phyloP scores from a whole-genome alignment of 106 monocot species.

The Allium cepa region DNA sequence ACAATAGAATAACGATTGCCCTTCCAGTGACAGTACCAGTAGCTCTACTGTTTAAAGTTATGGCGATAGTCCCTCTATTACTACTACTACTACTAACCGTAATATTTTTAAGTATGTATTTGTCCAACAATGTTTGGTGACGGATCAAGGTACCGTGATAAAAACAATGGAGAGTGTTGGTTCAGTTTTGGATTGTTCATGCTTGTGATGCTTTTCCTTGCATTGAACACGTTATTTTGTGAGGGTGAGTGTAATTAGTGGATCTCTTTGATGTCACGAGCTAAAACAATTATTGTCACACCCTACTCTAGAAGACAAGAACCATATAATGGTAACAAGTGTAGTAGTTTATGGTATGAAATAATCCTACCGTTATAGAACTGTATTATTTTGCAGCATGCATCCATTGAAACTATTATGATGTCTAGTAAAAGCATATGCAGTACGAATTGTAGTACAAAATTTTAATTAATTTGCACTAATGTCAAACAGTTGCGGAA shows the following conservation, averaged over 20 bases:
- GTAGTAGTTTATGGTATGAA: no score
- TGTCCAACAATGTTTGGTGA: background rate
- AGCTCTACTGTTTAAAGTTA: background rate
- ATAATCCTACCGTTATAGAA: no score
- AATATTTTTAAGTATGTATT: background rate
- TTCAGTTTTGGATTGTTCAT: conserved; percentile 4
- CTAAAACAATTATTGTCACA: background rate
- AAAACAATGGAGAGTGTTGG: background rate
- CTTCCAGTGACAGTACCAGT: background rate
- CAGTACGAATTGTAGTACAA: no score
- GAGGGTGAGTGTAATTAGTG: conserved; percentile 6
- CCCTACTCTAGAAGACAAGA: no score
- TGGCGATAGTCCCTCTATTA: background rate
- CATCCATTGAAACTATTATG: no score
- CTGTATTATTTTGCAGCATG: no score
- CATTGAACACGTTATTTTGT: conserved; percentile 1
- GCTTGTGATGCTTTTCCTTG: conserved; percentile 6
- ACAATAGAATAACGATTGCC: background rate
- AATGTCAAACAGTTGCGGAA: no score
- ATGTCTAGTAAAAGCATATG: no score
- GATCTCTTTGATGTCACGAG: conserved; percentile 6
- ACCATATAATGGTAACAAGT: no score
- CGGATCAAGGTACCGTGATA: background rate
- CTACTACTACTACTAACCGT: background rate
- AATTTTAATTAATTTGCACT: no score